Evolutionary conservation across 176 grass and related monocot genomes (phyloP).

Genomic region (Eragrostis curvula): DNA sequence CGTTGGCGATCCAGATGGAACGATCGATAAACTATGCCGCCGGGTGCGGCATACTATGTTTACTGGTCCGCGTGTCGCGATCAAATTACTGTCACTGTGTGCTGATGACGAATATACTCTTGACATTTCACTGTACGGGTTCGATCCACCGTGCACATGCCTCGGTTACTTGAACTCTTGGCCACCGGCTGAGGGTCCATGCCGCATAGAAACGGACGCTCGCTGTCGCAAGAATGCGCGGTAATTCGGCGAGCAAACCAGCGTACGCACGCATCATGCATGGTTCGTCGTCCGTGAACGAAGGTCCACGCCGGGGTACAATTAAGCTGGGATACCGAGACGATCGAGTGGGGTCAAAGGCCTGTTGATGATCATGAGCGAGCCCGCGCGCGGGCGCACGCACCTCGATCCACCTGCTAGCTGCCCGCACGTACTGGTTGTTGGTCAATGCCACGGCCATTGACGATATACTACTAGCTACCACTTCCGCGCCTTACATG

Average conservation of each 20-base stretch:
- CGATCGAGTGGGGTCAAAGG: slow-evolving; percentile 12
- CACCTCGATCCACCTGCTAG: background rate
- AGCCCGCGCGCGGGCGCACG: background rate
- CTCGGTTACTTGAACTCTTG: slow-evolving; percentile 18
- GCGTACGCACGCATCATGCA: slow-evolving; percentile 7
- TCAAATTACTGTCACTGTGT: background rate
- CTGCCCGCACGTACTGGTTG: slow-evolving; percentile 21
- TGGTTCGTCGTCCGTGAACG: background rate
- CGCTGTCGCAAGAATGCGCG: background rate
- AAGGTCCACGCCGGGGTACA: slow-evolving; percentile 19
- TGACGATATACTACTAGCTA: background rate
- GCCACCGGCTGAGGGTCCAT: slow-evolving; percentile 26
- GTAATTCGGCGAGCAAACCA: background rate
- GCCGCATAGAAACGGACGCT: slow-evolving; percentile 5
- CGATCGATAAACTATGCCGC: slow-evolving; percentile 26
- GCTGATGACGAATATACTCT: background rate
- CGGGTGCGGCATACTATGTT: slow-evolving; percentile 33
- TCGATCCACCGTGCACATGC: background rate
- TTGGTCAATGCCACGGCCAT: slow-evolving; percentile 35
- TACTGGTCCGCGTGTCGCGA: background rate
- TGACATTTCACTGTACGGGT: background rate
- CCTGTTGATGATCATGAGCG: background rate
- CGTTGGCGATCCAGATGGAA: slow-evolving; percentile 66
- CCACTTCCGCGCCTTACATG: background rate
- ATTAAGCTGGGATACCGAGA: slow-evolving; percentile 16